A percentile compares a stretch with the other conserved stretches of the same genome.
These are phyloP conservation scores for Backusella tuberculispora DNA, from an alignment of 192 early-diverging fungal genomes.

Conservation along the genomic window DNA sequence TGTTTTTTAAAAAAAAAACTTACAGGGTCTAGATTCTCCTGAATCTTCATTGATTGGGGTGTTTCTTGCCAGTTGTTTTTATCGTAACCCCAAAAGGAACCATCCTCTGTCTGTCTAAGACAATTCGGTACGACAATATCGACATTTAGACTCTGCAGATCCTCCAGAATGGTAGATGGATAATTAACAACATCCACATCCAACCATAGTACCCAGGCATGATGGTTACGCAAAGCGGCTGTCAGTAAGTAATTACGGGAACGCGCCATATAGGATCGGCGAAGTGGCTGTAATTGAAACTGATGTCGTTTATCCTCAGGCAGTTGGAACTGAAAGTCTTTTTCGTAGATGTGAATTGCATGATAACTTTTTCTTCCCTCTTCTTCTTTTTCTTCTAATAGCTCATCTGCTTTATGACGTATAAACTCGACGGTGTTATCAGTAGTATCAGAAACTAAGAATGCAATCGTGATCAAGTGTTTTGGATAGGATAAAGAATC, in stretches of 20 bases:
- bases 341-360: slow-evolving; percentile 53
- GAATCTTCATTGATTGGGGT: slow-evolving; percentile 43
- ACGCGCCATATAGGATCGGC: slow-evolving; percentile 59
- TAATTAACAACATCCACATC: slow-evolving; percentile 63
- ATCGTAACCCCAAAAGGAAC: slow-evolving; percentile 51
- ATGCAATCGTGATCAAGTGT: slow-evolving; percentile 51
- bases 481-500: slow-evolving; percentile 55
- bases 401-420: slow-evolving; percentile 31
- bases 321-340: slow-evolving; percentile 58
- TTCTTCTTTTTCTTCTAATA: not conserved
- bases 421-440: slow-evolving; percentile 55
- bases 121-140: slow-evolving; percentile 65
- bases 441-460: slow-evolving; percentile 61
- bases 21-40: slow-evolving; percentile 28
- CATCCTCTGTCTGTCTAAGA: slow-evolving; percentile 35
- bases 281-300: slow-evolving; percentile 54
- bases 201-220: slow-evolving; percentile 62
- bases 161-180: slow-evolving; percentile 54
- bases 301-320: slow-evolving; percentile 53
- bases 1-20: too few species aligned
- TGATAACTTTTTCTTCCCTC: too few species aligned
- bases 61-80: slow-evolving; percentile 65
- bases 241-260: slow-evolving; percentile 62
- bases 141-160: slow-evolving; percentile 56
- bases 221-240: slow-evolving; percentile 49